phyloP scores from a whole-genome alignment of 805 yeast species.

The Suhomyces sp. region DNA sequence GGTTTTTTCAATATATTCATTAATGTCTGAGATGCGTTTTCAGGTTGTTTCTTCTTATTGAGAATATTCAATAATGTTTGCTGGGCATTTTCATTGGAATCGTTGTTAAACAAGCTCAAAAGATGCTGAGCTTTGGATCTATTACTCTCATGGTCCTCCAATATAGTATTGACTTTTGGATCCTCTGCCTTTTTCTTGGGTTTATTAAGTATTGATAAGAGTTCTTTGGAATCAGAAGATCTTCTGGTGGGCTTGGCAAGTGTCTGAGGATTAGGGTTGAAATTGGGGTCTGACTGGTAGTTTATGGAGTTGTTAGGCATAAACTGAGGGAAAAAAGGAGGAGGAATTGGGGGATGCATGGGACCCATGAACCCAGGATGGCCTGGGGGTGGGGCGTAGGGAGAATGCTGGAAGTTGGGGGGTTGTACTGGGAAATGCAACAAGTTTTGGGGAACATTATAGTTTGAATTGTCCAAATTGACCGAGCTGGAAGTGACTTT shows the following conservation, averaged over 20 bases:
- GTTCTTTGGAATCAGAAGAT: slow-evolving; percentile 39
- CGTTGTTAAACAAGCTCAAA: slow-evolving; percentile 26
- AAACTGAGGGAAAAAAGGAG: neutral
- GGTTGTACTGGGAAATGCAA: slow-evolving; percentile 11
- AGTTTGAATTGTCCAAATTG: slow-evolving; percentile 6
- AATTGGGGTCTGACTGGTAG: neutral
- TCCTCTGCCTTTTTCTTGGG: slow-evolving; percentile 10
- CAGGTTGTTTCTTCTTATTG: slow-evolving; percentile 6
- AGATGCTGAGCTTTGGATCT: slow-evolving; percentile 31
- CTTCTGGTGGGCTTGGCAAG: slow-evolving; percentile 37
- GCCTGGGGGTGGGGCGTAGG: slow-evolving; percentile 6
- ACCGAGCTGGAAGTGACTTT: slow-evolving; percentile 20
- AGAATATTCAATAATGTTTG: slow-evolving; percentile 8
- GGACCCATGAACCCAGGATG: slow-evolving; percentile 7
- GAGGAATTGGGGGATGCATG: slow-evolving; percentile 3
- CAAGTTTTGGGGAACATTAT: slow-evolving; percentile 32
- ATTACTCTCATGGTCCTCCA: slow-evolving; percentile 19
- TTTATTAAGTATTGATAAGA: slow-evolving; percentile 42
- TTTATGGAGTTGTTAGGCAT: neutral
- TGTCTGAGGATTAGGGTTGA: slow-evolving; percentile 35
- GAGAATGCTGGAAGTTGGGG: slow-evolving; percentile 1
- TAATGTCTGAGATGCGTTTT: slow-evolving; percentile 4
- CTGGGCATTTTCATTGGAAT: slow-evolving; percentile 1
- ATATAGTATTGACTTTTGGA: neutral
- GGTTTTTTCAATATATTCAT: neutral